These are phyloP conservation scores for Aspergillus pseudoterreus DNA, from an alignment of 2,329 filamentous ascomycete genomes.

Conservation along the genomic window DNA sequence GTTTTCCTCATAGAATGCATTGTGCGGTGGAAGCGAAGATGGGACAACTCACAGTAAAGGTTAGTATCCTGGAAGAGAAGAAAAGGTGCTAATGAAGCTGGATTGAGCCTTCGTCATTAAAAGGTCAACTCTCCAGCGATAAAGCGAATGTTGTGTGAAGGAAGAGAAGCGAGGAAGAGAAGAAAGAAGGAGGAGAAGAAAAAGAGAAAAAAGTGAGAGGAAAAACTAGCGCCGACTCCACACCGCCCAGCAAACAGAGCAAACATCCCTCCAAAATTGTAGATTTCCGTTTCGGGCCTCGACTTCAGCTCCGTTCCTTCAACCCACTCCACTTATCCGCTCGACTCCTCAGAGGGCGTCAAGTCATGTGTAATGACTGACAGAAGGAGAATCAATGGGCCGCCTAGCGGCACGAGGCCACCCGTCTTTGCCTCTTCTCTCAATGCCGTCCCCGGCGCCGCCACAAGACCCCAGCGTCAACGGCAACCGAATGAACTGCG, in stretches of 20 bases:
- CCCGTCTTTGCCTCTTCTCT: conserved; percentile 60
- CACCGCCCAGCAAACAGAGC: conserved; percentile 32
- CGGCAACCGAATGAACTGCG: conserved; percentile 69
- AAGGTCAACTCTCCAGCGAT: conserved; percentile 2
- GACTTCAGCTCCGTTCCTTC: conserved; percentile 7
- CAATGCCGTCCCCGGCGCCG: conserved; percentile 46
- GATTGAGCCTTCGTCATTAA: conserved; percentile 17
- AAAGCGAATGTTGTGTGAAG: conserved; percentile 8
- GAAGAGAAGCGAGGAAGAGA: conserved; percentile 17
- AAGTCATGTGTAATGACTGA: conserved; percentile 62
- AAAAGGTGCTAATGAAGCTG: not conserved
- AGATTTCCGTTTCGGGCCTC: conserved; percentile 32
- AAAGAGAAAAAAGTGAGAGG: conserved; percentile 15
- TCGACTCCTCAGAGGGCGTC: conserved; percentile 5
- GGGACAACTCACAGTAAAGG: conserved; percentile 24
- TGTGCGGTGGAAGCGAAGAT: not conserved
- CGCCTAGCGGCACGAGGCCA: conserved; percentile 69
- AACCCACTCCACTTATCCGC: not conserved
- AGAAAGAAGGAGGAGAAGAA: conserved; percentile 14
- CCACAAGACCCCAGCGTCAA: conserved; percentile 51
- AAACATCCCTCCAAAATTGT: conserved; percentile 32
- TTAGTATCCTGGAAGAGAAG: conserved; percentile 11
- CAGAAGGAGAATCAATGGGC: conserved; percentile 85
- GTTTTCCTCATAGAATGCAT: conserved; percentile 46
- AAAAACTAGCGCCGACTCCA: conserved; percentile 13